phyloP scores from a whole-genome alignment of 148 eudicot species.

The Salicornia ramosissima region DNA sequence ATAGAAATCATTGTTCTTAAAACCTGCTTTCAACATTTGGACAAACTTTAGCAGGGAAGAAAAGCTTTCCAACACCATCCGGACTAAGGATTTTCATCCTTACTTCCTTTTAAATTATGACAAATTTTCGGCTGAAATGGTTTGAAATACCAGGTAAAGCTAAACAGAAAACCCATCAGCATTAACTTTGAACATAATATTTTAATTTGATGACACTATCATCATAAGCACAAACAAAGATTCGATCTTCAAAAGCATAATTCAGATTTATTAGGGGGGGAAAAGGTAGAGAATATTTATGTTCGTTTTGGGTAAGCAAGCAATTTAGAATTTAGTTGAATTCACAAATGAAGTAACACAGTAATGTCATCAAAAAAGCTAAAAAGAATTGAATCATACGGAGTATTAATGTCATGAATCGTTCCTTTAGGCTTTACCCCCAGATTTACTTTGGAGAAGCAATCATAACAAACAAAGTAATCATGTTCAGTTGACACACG shows the following conservation, averaged over 20 bases:
- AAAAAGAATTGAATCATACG: neutral
- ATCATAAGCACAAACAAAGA: neutral
- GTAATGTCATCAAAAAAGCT: neutral
- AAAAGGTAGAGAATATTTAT: too few species aligned
- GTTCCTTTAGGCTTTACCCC: neutral
- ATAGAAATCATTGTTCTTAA: too few species aligned
- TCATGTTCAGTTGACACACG: slow-evolving; percentile 3
- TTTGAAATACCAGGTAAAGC: neutral
- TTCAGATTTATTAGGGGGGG: too few species aligned
- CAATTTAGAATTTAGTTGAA: neutral
- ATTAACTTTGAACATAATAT: neutral
- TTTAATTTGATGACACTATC: neutral
- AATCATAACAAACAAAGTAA: neutral
- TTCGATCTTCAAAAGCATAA: neutral
- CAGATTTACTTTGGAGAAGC: neutral
- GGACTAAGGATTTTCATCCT: too few species aligned
- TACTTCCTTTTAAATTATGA: too few species aligned
- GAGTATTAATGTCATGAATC: neutral
- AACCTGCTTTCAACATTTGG: too few species aligned
- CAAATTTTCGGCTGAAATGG: too few species aligned
- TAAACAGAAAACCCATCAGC: neutral
- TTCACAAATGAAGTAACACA: neutral
- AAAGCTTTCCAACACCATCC: too few species aligned
- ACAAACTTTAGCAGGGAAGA: too few species aligned
- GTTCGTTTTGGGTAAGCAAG: neutral